A percentile compares a stretch with the other conserved stretches of the same genome.
phyloP scores from a whole-genome alignment of 305 asterid species.

The Solanum hybrid region DNA sequence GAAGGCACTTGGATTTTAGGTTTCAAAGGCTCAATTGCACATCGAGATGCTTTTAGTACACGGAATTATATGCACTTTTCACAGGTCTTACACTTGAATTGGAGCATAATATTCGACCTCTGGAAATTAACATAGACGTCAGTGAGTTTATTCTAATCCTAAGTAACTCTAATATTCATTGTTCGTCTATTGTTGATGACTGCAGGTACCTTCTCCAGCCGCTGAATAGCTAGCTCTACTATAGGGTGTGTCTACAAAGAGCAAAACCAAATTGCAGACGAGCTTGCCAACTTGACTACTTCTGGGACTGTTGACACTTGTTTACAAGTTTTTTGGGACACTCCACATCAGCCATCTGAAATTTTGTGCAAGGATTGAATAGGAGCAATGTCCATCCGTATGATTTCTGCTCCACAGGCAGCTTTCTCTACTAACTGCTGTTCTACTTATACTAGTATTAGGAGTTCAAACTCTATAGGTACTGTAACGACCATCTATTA shows the following conservation, averaged over 20 bases:
- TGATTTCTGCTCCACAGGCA: neutral
- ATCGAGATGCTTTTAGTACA: neutral
- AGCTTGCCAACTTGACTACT: neutral
- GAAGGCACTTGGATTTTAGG: neutral
- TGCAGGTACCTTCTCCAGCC: neutral
- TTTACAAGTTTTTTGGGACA: neutral
- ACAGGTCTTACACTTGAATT: neutral
- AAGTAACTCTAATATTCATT: neutral
- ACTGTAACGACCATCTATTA: neutral
- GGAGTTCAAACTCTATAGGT: neutral
- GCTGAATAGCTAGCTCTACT: neutral
- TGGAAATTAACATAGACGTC: neutral
- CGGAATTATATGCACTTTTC: neutral
- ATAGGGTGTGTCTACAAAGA: neutral
- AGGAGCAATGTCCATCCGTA: neutral
- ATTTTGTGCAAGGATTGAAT: neutral
- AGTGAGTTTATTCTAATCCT: neutral
- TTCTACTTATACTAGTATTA: neutral
- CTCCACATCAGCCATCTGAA: neutral
- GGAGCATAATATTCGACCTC: neutral
- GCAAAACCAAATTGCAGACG: neutral
- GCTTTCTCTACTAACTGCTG: neutral
- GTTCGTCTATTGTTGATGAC: neutral
- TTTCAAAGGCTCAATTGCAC: neutral
- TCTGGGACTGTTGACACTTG: neutral